Evolutionary conservation across 2,329 filamentous ascomycete genomes (phyloP).

Genomic region (Trichoderma atrobrunneum): DNA sequence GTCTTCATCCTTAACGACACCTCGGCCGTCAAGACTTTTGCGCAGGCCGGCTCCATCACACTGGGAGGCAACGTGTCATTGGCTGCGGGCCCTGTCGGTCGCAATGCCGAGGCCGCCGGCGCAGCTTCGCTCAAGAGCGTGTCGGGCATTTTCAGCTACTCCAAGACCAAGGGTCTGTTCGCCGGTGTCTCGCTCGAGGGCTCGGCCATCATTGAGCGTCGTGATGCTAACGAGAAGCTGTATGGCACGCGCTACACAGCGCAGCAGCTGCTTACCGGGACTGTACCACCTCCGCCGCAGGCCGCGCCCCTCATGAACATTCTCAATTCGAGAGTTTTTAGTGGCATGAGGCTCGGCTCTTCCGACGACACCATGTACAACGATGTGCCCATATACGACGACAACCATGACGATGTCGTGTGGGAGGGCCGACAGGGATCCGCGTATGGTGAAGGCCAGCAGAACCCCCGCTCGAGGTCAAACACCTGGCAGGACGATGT

Average conservation of each 20-base stretch:
- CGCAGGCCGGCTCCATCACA: slow-evolving; percentile 85
- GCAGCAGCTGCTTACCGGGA: slow-evolving; percentile 74
- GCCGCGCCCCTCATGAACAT: slow-evolving; percentile 82
- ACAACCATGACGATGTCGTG: slow-evolving; percentile 74
- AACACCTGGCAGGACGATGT: slow-evolving; percentile 74
- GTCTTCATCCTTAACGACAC: slow-evolving; percentile 97
- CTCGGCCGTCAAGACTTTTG: slow-evolving; percentile 86
- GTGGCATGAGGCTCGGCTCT: slow-evolving; percentile 53
- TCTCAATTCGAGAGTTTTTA: slow-evolving; percentile 81
- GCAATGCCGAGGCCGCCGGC: slow-evolving; percentile 94
- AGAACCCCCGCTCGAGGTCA: slow-evolving; percentile 45
- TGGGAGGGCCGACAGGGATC: slow-evolving; percentile 75
- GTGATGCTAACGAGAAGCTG: slow-evolving; percentile 95
- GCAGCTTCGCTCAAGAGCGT: slow-evolving; percentile 87
- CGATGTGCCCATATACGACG: slow-evolving; percentile 85
- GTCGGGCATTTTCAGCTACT: slow-evolving; percentile 93
- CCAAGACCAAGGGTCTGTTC: slow-evolving; percentile 95
- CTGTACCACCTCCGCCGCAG: slow-evolving; percentile 72
- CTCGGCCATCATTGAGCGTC: slow-evolving; percentile 86
- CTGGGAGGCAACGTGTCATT: slow-evolving; percentile 95
- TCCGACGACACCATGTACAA: slow-evolving; percentile 78
- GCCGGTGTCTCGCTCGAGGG: slow-evolving; percentile 94
- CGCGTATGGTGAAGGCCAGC: slow-evolving; percentile 65
- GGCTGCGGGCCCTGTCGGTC: slow-evolving; percentile 86
- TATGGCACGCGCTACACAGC: slow-evolving; percentile 84